Base-by-base conservation (phyloP, 305 asterid genomes). In the Fraxinus dipetala region DNA sequence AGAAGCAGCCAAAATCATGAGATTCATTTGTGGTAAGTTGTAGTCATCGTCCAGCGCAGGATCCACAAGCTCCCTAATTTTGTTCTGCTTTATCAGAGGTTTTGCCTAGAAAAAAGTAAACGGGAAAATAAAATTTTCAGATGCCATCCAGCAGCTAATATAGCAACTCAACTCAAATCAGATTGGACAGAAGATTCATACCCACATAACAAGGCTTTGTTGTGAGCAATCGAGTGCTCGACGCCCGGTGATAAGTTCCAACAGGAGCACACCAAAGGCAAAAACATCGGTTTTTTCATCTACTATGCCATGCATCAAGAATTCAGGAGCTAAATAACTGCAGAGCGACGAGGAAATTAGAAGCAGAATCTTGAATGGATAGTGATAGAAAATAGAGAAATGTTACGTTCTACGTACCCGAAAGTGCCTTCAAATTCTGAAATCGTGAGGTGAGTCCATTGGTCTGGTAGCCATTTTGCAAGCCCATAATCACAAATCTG, bases 401-500 rank as follows among this genome's bases (percentile, higher is more conserved):
- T n/a, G 24, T 45, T 4, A 77, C 9, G 3, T 48, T 75, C 31
- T 32, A 84, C 91, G 0, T 20, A 93, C 97, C 98, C 98, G 13
- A 94, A 94, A 31, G 98, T 93, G 90, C 98, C 98, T 89, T 95
- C 98, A 63, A 90, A 92, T 63, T 94, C 92, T 0, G 91, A 87
- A 22, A 92, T 80, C 0, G 92, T 91, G 32, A 92, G 93, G 81
- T 96, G 95, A 85, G 95, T 93, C 98, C 98, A 94, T 72, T 90
- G 87, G 76, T 90, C 92, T 0, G 98, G 99, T 63, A 96, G 87
- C 99, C 98, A 96, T 81, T 96, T 96, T 22, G 98, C 97, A 3
- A 94, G 97, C 76, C 99, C 99, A 78, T 94, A 96, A 87, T 96
- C 99, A 83, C 98, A 94, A 81, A 96, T 93, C 99, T 96, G 89